Percentiles rank a stretch among this genome's conserved stretches.
phyloP scores from a whole-genome alignment of 345 rosid genomes.

The Punica granatum region DNA sequence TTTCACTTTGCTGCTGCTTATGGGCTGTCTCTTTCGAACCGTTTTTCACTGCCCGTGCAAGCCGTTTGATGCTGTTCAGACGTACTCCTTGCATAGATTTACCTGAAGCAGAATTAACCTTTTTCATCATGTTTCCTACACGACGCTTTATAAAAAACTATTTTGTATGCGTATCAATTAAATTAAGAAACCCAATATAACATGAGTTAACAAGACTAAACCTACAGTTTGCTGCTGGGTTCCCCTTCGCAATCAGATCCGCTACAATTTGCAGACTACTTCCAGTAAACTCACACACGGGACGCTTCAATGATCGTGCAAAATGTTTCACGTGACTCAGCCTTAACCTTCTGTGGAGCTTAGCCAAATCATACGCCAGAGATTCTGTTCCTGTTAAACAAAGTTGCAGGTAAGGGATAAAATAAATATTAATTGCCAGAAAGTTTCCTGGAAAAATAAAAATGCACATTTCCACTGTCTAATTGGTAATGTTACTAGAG shows the following conservation, averaged over 20 bases:
- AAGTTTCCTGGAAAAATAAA: not conserved
- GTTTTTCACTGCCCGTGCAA: constrained; percentile 48
- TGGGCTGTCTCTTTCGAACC: constrained; percentile 17
- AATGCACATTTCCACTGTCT: not conserved
- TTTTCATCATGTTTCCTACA: not conserved
- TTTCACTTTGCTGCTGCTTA: constrained; percentile 20
- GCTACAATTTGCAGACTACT: constrained; percentile 20
- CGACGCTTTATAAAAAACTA: not conserved
- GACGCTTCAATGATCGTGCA: constrained; percentile 53
- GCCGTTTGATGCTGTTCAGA: constrained; percentile 54
- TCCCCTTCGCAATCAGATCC: constrained; percentile 21
- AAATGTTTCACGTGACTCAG: constrained; percentile 66
- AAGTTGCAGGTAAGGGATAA: not conserved
- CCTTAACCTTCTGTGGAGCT: constrained; percentile 44
- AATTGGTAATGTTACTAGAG: not conserved
- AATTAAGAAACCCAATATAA: not conserved
- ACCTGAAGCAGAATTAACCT: constrained; percentile 32
- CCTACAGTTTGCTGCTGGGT: constrained; percentile 45
- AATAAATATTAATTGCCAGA: not conserved
- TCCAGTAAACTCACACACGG: constrained; percentile 15
- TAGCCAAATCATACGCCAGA: constrained; percentile 40
- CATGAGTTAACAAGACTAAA: constrained; percentile 1
- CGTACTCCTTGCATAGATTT: constrained; percentile 48
- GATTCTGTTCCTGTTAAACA: constrained; percentile 47
- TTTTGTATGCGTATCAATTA: too few relatives aligned